These are phyloP conservation scores for Saccharum officinarum DNA, from an alignment of 176 grass and related monocot genomes.

Conservation along the genomic window DNA sequence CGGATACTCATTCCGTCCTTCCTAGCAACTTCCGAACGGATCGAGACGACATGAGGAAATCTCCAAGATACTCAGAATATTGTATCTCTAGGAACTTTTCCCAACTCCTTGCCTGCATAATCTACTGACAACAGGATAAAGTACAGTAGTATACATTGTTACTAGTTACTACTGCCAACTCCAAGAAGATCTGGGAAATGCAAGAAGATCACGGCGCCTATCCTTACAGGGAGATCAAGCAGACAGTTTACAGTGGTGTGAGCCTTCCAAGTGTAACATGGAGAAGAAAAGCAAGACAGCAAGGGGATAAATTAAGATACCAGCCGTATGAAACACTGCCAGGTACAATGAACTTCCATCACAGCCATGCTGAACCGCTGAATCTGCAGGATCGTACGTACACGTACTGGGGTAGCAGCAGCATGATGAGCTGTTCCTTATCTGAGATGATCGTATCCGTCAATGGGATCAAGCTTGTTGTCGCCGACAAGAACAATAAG, in stretches of 20 bases:
- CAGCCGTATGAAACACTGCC: slow-evolving; percentile 24
- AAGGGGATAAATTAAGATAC: slow-evolving; percentile 36
- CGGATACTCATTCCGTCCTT: slow-evolving; percentile 43
- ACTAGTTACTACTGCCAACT: slow-evolving; percentile 10
- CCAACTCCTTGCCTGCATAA: slow-evolving; percentile 37
- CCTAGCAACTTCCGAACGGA: slow-evolving; percentile 45
- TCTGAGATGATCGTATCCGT: slow-evolving; percentile 45
- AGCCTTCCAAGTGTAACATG: slow-evolving; percentile 35
- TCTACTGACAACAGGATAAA: slow-evolving; percentile 47
- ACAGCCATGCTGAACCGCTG: slow-evolving; percentile 36
- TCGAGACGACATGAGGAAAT: slow-evolving; percentile 38
- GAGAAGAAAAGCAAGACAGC: slow-evolving; percentile 19
- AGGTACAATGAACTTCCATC: slow-evolving; percentile 46
- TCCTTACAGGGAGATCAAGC: slow-evolving; percentile 5
- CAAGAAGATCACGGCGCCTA: slow-evolving; percentile 31
- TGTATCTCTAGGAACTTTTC: slow-evolving; percentile 27
- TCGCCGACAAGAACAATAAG: slow-evolving; percentile 53
- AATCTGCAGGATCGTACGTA: slow-evolving; percentile 44
- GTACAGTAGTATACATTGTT: slow-evolving; percentile 18
- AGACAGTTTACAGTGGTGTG: slow-evolving; percentile 44
- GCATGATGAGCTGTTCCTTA: slow-evolving; percentile 47
- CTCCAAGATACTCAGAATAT: slow-evolving; percentile 46
- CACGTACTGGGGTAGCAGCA: slow-evolving; percentile 35
- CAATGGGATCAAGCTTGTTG: slow-evolving; percentile 43
- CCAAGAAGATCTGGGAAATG: slow-evolving; percentile 40